Conservation (phyloP, 306 rosid genomes). For the Cicer cuneatum region DNA sequence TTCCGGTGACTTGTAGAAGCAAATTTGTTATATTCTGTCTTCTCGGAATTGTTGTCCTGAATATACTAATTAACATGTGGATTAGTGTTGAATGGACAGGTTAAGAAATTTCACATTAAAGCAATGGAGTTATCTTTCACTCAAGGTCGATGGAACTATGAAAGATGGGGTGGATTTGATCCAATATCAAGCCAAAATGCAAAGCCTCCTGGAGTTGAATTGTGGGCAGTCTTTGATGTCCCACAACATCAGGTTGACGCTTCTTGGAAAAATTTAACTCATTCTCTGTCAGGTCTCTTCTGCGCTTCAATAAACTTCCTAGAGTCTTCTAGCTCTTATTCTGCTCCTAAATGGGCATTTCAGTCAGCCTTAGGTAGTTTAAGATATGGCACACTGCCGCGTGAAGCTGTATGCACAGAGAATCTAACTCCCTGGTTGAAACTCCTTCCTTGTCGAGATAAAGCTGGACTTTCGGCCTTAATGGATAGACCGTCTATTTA, state of each 20-base stretch:
- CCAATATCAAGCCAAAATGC: constrained; percentile 86
- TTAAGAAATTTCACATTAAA: constrained; percentile 72
- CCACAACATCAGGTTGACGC: constrained; percentile 72
- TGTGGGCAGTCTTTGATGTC: constrained; percentile 93
- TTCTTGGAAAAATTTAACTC: constrained; percentile 91
- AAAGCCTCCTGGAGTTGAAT: constrained; percentile 95
- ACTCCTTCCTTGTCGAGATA: constrained; percentile 95
- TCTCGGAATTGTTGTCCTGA: neutral
- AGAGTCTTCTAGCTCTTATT: constrained; percentile 80
- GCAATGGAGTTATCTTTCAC: constrained; percentile 94
- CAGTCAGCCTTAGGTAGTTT: constrained; percentile 66
- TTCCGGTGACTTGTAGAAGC: neutral
- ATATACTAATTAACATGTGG: constrained; percentile 48
- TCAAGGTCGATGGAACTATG: constrained; percentile 97
- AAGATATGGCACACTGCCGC: constrained; percentile 90
- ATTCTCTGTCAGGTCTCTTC: constrained; percentile 88
- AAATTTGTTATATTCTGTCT: neutral
- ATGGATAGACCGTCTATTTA: constrained; percentile 94
- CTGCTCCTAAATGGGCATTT: constrained; percentile 78
- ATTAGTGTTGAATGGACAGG: constrained; percentile 69
- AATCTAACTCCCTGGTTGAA: constrained; percentile 97
- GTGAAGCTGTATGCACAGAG: constrained; percentile 98
- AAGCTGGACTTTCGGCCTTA: constrained; percentile 81
- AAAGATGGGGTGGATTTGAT: constrained; percentile 94
- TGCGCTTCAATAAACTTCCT: constrained; percentile 97